Conservation (phyloP, 2,329 filamentous ascomycete species). For the Pyrenophora tritici-repentis region DNA sequence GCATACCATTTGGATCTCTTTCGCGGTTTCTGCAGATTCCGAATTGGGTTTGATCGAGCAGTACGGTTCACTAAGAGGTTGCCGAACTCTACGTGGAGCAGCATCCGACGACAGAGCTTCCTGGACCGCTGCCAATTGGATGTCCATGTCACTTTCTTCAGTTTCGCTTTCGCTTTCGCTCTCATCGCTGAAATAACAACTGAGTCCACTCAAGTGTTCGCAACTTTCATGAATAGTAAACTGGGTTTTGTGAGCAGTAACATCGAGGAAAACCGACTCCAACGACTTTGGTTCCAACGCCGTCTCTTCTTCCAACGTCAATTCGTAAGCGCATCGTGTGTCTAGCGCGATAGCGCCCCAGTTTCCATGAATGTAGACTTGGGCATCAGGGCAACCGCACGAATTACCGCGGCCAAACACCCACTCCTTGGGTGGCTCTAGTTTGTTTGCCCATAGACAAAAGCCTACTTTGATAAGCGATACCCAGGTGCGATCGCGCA, state of each 20-base stretch:
- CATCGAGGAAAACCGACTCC: constrained; percentile 12
- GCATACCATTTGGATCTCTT: too few relatives aligned
- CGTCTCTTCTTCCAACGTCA: constrained; percentile 1
- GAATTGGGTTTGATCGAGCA: too few relatives aligned
- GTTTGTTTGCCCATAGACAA: constrained; percentile 24
- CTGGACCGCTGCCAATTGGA: too few relatives aligned
- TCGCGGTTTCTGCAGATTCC: too few relatives aligned
- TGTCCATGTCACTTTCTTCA: background rate
- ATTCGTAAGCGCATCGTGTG: constrained; percentile 30
- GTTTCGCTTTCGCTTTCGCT: background rate
- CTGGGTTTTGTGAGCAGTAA: constrained; percentile 6
- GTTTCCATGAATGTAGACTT: constrained; percentile 22
- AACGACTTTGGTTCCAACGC: background rate
- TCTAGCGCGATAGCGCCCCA: constrained; percentile 41
- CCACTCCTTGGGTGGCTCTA: constrained; percentile 11
- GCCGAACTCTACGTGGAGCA: too few relatives aligned
- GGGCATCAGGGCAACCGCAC: constrained; percentile 18
- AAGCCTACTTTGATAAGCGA: constrained; percentile 31
- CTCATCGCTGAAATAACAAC: too few relatives aligned
- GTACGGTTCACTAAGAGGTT: too few relatives aligned
- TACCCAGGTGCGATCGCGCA: constrained; percentile 27
- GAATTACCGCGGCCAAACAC: background rate
- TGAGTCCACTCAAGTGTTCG: background rate
- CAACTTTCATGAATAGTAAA: constrained; percentile 10
- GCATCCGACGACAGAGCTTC: too few relatives aligned